A percentile compares a stretch with the other conserved stretches of the same genome.
These are phyloP conservation scores for Tolypocladium cylindrosporum DNA, from an alignment of 2,329 filamentous ascomycete species.

Conservation along the genomic window DNA sequence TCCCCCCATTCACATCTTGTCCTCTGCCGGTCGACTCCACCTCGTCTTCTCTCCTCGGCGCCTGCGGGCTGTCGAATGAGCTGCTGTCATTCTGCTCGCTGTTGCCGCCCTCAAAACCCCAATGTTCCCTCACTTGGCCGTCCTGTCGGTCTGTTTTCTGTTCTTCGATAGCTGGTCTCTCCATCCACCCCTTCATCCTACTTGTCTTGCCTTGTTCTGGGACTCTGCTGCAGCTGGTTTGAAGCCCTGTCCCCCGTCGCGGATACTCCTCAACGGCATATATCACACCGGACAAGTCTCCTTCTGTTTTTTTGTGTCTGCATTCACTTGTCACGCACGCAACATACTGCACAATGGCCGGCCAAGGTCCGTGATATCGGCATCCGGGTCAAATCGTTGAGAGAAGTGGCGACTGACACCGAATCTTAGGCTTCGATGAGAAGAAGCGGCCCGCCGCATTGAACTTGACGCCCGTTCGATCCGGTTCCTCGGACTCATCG, in stretches of 20 bases:
- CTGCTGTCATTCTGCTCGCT: conserved; percentile 13
- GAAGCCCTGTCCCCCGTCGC: conserved; percentile 5
- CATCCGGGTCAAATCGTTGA: neutral
- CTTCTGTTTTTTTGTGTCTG: conserved; percentile 3
- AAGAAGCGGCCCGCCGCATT: conserved; percentile 48
- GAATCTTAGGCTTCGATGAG: conserved; percentile 30
- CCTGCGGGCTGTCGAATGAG: conserved; percentile 25
- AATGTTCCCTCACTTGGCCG: conserved; percentile 29
- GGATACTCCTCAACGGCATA: neutral
- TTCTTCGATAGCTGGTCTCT: conserved; percentile 47
- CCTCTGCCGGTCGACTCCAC: conserved; percentile 18
- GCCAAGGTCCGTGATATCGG: conserved; percentile 25
- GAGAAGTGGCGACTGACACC: conserved; percentile 11
- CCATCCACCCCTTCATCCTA: conserved; percentile 25
- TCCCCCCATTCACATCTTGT: conserved; percentile 9
- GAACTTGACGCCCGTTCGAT: conserved; percentile 39
- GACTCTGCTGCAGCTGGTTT: conserved; percentile 9
- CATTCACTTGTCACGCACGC: conserved; percentile 3
- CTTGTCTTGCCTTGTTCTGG: conserved; percentile 20
- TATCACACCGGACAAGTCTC: conserved; percentile 1
- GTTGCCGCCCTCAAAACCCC: conserved; percentile 39
- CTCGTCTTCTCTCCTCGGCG: conserved; percentile 20
- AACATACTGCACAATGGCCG: conserved; percentile 21
- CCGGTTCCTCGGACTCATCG: conserved; percentile 38
- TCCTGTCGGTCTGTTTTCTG: conserved; percentile 13